phyloP scores from a whole-genome alignment of 805 yeast species.

The Debaryomyces prosopidis region DNA sequence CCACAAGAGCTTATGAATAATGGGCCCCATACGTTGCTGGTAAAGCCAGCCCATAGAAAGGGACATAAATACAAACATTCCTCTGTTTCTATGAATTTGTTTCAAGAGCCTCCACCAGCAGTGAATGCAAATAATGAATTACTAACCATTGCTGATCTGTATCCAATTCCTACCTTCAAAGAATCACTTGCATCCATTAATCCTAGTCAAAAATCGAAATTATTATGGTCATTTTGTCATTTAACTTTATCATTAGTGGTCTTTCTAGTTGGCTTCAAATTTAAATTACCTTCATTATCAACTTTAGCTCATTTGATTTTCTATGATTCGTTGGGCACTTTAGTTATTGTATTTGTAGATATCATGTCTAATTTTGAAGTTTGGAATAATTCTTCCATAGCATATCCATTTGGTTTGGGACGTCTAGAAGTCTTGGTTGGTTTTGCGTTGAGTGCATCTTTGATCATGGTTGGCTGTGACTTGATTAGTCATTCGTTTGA shows the following conservation, averaged over 20 bases:
- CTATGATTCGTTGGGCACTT: constrained; percentile 80
- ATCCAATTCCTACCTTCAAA: constrained; percentile 68
- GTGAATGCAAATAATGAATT: constrained; percentile 51
- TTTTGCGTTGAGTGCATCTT: constrained; percentile 80
- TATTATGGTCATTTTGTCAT: constrained; percentile 63
- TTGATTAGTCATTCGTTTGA: constrained; percentile 84
- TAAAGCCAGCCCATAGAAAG: constrained; percentile 71
- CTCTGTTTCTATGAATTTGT: constrained; percentile 92
- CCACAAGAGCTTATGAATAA: constrained; percentile 46
- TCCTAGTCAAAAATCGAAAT: constrained; percentile 54
- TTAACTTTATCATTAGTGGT: constrained; percentile 52
- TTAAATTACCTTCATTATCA: constrained; percentile 58
- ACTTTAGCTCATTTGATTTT: constrained; percentile 86
- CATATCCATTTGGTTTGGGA: constrained; percentile 92
- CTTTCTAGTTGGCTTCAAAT: constrained; percentile 59
- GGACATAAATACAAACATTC: constrained; percentile 97
- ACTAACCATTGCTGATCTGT: constrained; percentile 56
- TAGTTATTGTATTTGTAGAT: constrained; percentile 68
- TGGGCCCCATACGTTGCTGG: constrained; percentile 25
- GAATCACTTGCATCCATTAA: constrained; percentile 67
- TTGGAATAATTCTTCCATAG: constrained; percentile 80
- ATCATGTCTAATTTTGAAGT: constrained; percentile 89
- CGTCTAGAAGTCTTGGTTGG: constrained; percentile 85
- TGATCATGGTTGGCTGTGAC: constrained; percentile 90
- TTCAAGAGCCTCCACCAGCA: constrained; percentile 80